A percentile compares a stretch with the other conserved stretches of the same genome.
phyloP scores from a whole-genome alignment of 371 early-diverging fungal species.

The Furculomyces boomerangus region DNA sequence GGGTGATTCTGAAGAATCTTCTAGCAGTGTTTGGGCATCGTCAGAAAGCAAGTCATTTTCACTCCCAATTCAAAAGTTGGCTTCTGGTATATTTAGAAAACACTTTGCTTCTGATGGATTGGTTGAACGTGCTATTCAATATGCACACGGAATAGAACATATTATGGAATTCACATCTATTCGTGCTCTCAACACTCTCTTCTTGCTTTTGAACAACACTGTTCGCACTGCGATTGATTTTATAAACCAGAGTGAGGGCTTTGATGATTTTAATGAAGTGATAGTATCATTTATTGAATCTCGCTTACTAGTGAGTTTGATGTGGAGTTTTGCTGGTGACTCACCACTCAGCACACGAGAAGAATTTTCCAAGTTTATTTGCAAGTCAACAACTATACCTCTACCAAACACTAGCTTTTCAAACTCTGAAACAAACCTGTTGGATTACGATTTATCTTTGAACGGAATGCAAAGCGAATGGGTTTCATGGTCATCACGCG shows the following conservation, averaged over 20 bases:
- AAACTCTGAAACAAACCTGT: constrained; percentile 29
- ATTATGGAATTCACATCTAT: constrained; percentile 93
- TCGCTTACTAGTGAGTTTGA: constrained; percentile 58
- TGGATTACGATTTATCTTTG: constrained; percentile 81
- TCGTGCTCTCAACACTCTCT: constrained; percentile 72
- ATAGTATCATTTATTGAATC: constrained; percentile 63
- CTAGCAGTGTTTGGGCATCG: constrained; percentile 16
- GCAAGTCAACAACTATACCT: constrained; percentile 58
- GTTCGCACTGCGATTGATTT: constrained; percentile 72
- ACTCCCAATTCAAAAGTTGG: constrained; percentile 47
- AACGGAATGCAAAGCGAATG: constrained; percentile 54
- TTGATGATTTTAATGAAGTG: constrained; percentile 65
- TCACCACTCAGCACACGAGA: constrained; percentile 54
- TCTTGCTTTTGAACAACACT: constrained; percentile 78
- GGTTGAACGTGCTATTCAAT: constrained; percentile 49
- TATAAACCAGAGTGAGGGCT: constrained; percentile 77
- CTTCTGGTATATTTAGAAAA: constrained; percentile 51
- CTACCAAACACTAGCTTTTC: constrained; percentile 39
- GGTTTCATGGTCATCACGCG: constrained; percentile 76
- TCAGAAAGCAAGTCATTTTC: constrained; percentile 28
- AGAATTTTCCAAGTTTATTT: constrained; percentile 65
- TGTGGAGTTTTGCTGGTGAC: constrained; percentile 96
- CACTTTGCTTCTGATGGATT: constrained; percentile 57
- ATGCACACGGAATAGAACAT: constrained; percentile 59
- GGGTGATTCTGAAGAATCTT: constrained; percentile 65